Conservation (phyloP, 2,329 filamentous ascomycete genomes). For the Epicoccum sorghinum region DNA sequence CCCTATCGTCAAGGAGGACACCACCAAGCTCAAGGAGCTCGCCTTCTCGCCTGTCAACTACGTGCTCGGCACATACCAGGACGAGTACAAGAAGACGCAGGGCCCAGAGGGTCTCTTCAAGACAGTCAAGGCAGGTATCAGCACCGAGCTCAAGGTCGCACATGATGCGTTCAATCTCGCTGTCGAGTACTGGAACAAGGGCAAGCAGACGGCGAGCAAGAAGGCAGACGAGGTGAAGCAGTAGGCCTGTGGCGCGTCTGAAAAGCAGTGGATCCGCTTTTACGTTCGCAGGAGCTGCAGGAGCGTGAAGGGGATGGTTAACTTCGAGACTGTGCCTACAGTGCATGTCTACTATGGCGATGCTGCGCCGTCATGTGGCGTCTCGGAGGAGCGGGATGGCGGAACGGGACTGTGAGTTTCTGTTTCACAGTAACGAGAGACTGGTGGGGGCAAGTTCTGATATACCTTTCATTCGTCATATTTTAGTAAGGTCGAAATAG, state of each 20-base stretch:
- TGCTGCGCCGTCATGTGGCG: neutral
- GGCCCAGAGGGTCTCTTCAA: constrained; percentile 45
- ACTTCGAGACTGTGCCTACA: neutral
- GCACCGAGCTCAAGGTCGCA: constrained; percentile 49
- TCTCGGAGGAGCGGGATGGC: neutral
- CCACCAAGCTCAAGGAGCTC: constrained; percentile 48
- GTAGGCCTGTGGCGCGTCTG: constrained; percentile 19
- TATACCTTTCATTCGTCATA: constrained; percentile 21
- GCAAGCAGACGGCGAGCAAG: constrained; percentile 41
- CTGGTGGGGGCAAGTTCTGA: neutral
- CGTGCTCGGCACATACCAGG: constrained; percentile 44
- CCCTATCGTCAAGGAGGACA: constrained; percentile 57
- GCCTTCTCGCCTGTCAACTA: constrained; percentile 45
- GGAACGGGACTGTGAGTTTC: neutral
- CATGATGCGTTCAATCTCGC: constrained; percentile 42
- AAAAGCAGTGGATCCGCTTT: neutral
- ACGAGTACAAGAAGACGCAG: constrained; percentile 49
- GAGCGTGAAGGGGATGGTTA: neutral
- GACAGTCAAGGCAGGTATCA: constrained; percentile 45
- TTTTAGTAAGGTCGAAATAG: neutral
- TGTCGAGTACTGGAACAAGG: constrained; percentile 40
- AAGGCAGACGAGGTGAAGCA: constrained; percentile 46
- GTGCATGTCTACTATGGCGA: constrained; percentile 2
- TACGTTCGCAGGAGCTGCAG: neutral
- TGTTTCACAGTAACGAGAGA: neutral